Conservation (phyloP, 768 basidiomycete species). For the Lactarius pseudohatsudake region DNA sequence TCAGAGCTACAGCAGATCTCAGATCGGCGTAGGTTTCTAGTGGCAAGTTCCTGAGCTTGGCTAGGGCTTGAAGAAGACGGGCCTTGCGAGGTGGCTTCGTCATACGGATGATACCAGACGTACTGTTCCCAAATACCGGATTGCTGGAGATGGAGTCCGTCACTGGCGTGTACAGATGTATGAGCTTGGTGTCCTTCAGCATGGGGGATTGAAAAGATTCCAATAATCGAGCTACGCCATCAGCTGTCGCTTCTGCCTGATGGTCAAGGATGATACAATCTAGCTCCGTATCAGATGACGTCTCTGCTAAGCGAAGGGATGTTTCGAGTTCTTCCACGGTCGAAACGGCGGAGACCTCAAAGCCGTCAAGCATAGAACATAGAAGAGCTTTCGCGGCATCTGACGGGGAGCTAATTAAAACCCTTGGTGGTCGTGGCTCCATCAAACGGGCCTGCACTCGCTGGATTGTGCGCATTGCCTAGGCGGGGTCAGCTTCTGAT, state of each 20-base stretch:
- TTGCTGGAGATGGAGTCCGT: conserved; percentile 53
- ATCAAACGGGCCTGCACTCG: conserved; percentile 48
- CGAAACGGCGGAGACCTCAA: conserved; percentile 46
- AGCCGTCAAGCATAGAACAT: conserved; percentile 55
- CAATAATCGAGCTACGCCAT: conserved; percentile 54
- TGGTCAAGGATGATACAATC: conserved; percentile 71
- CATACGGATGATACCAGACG: conserved; percentile 61
- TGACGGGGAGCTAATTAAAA: conserved; percentile 61
- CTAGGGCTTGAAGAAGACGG: conserved; percentile 61
- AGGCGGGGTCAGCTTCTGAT: conserved; percentile 6
- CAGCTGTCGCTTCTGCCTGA: conserved; percentile 57
- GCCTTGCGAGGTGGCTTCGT: conserved; percentile 68
- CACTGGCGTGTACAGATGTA: conserved; percentile 73
- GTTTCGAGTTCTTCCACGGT: conserved; percentile 48
- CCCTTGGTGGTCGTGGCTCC: conserved; percentile 45
- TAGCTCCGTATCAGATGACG: conserved; percentile 39
- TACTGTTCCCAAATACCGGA: conserved; percentile 49
- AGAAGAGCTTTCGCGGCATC: conserved; percentile 57
- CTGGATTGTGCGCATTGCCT: conserved; percentile 51
- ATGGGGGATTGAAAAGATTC: conserved; percentile 40
- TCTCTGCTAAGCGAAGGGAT: conserved; percentile 39
- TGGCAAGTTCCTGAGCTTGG: conserved; percentile 54
- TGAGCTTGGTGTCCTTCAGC: conserved; percentile 57
- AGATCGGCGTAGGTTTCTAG: conserved; percentile 43
- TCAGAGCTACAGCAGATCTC: conserved; percentile 41